Conservation (phyloP, 805 yeast genomes). For the Saccharomycopsis oosterbeekiorum region DNA sequence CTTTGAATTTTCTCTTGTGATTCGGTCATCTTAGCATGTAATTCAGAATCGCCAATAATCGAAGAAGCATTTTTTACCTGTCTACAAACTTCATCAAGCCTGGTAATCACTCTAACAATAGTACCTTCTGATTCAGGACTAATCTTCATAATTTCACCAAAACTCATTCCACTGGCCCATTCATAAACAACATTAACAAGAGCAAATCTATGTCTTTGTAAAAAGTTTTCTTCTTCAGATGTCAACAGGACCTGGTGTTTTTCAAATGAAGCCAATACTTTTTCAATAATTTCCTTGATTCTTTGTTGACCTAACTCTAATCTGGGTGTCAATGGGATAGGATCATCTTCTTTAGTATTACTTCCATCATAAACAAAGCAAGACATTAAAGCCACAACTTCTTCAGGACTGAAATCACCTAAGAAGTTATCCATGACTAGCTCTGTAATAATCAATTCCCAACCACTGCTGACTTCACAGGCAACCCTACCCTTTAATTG, state of each 20-base stretch:
- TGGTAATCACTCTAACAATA: constrained; percentile 88
- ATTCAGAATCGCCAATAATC: constrained; percentile 86
- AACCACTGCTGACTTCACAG: constrained; percentile 85
- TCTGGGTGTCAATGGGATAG: constrained; percentile 59
- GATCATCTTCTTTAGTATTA: constrained; percentile 52
- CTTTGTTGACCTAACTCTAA: constrained; percentile 59
- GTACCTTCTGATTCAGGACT: constrained; percentile 93
- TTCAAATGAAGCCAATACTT: constrained; percentile 50
- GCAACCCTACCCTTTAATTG: constrained; percentile 83
- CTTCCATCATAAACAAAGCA: constrained; percentile 88
- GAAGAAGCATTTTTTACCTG: constrained; percentile 90
- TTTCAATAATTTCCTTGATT: constrained; percentile 61
- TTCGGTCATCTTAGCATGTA: constrained; percentile 79
- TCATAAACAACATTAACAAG: constrained; percentile 91
- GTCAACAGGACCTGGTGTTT: constrained; percentile 67
- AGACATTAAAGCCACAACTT: constrained; percentile 88
- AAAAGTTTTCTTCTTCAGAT: constrained; percentile 74
- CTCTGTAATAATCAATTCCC: constrained; percentile 85
- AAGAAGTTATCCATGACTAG: constrained; percentile 82
- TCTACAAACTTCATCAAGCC: constrained; percentile 90
- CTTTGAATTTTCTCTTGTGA: constrained; percentile 94
- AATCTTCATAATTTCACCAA: constrained; percentile 81
- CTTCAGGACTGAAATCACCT: constrained; percentile 90
- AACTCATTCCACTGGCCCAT: constrained; percentile 94
- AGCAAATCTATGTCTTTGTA: constrained; percentile 78